Base-by-base conservation (phyloP, 2,329 filamentous ascomycete genomes). In the Parafenestella ontariensis region DNA sequence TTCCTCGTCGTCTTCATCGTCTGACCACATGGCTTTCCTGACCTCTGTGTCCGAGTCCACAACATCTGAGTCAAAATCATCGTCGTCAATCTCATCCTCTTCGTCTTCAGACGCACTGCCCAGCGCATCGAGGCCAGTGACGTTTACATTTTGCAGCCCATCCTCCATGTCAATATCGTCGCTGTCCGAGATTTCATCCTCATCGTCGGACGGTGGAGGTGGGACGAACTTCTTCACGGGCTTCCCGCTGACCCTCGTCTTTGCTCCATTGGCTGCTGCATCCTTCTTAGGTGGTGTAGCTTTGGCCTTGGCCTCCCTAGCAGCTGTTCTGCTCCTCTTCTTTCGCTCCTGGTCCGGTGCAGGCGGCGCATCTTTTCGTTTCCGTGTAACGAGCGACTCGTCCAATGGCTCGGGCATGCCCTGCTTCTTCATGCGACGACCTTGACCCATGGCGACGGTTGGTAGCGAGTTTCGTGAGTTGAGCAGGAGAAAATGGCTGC, bases 361-460 rank as follows among this genome's bases (percentile, higher is more conserved):
- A 76, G 62, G 81, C 48, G 87, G 88, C 36, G 87, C 86, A 66
- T 90, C 82, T 82, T 98, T 98, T 75, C 93, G 87, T 85, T 98
- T 97, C 72, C 88, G 92, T 46, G 88, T 87, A 68, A 89, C 88
- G 70, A 90, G 70, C 63, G 75, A 80, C 65, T 96, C 91, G 62
- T 95, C 91, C 63, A 97, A 84, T 62, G 89, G 84, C 70, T 89
- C 86, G 49, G 95, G 95, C 62, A 89, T 83, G 51, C 92, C 94
- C 85, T 98, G 95, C 80, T 97, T 97, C 77, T 93, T 91, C 89
- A 97, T 96, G 70, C 93, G 91, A 75, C 92, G 90, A 76, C 92
- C 91, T 59, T 87, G 86, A 82, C 92, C 93, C 93, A 96, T 96
- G 36, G 61, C 72, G 54, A 58, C 51, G 34, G 51, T 48, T 46